A percentile compares a stretch with the other conserved stretches of the same genome.
Conservation (phyloP, 768 basidiomycete species). For the Ramaria rubella region DNA sequence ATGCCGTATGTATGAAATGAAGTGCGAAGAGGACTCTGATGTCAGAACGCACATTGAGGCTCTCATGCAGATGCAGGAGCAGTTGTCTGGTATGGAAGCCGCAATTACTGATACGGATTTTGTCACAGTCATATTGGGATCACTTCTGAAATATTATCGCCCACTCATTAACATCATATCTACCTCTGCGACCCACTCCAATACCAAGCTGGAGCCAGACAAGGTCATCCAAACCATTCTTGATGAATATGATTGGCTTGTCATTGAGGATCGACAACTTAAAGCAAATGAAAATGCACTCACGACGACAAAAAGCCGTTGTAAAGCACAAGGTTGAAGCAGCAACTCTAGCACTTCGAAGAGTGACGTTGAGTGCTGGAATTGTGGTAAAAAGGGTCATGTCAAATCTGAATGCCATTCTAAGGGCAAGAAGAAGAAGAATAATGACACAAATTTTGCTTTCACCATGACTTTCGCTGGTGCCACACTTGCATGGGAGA, state of each 20-base stretch:
- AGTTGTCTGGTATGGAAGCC: too few relatives aligned
- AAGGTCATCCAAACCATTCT: neutral
- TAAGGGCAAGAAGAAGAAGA: neutral
- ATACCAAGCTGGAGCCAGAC: neutral
- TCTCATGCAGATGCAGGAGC: too few relatives aligned
- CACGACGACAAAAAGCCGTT: neutral
- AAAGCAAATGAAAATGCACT: neutral
- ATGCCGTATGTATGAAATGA: too few relatives aligned
- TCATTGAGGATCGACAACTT: neutral
- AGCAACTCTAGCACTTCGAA: too few relatives aligned
- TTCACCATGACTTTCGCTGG: neutral
- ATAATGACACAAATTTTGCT: too few relatives aligned
- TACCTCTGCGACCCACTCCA: neutral
- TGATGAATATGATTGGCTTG: conserved; percentile 4
- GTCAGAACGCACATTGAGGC: too few relatives aligned
- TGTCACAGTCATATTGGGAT: conserved; percentile 13
- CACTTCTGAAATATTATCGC: too few relatives aligned
- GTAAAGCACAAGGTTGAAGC: neutral
- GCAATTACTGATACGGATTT: conserved; percentile 9
- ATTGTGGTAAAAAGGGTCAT: too few relatives aligned
- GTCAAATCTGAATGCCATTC: neutral
- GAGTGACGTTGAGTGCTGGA: too few relatives aligned
- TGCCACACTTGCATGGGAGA: neutral
- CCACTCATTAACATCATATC: too few relatives aligned
- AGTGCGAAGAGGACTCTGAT: too few relatives aligned